Conservation (phyloP, 2,329 filamentous ascomycete species). For the Tolypocladium paradoxum region DNA sequence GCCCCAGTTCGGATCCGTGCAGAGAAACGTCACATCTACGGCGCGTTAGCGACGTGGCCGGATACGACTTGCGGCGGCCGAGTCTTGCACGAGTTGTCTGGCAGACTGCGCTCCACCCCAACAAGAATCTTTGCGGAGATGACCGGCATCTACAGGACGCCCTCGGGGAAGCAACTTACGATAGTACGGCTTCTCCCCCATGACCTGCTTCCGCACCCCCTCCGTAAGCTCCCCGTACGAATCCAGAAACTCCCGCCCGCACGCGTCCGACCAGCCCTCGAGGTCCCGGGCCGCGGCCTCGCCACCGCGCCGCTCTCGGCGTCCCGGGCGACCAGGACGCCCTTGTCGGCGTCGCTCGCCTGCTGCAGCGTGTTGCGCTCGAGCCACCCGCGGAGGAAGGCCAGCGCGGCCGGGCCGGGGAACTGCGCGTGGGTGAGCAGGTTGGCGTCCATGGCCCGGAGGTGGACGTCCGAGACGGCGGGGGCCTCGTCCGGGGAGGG, state of each 20-base stretch:
- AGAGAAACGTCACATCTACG: conserved; percentile 27
- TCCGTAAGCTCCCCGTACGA: conserved; percentile 20
- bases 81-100: not conserved
- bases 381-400: conserved; percentile 19
- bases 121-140: too few relatives aligned
- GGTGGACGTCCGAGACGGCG: conserved; percentile 20
- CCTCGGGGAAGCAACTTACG: conserved; percentile 18
- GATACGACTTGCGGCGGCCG: not conserved
- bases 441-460: conserved; percentile 28
- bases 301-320: conserved; percentile 13
- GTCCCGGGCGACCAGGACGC: conserved; percentile 24
- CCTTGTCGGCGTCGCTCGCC: conserved; percentile 13
- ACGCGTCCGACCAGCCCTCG: conserved; percentile 18
- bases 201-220: conserved; percentile 17
- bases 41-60: not conserved
- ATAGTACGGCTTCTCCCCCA: conserved; percentile 21
- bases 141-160: not conserved
- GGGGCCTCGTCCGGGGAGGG: conserved; percentile 14
- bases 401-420: conserved; percentile 18
- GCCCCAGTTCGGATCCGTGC: conserved; percentile 22
- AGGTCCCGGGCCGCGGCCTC: conserved; percentile 8
- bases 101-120: too few relatives aligned
- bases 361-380: conserved; percentile 18
- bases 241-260: conserved; percentile 19
- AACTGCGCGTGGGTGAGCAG: conserved; percentile 28